Evolutionary conservation across 2,329 filamentous ascomycete genomes (phyloP).

Genomic region (Pseudocercospora vitis): DNA sequence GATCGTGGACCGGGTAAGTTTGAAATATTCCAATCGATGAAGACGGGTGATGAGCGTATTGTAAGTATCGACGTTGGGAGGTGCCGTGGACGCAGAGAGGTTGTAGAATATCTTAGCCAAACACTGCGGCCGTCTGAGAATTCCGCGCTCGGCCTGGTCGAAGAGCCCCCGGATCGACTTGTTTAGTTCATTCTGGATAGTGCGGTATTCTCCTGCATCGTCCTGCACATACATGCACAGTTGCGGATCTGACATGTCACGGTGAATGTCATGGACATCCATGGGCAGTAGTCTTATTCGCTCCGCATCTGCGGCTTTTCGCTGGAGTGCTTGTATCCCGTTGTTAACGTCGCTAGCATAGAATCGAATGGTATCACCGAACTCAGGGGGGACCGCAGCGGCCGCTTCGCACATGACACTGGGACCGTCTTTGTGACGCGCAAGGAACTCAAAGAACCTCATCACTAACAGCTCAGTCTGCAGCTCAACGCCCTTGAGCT

Average conservation of each 20-base stretch:
- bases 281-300: neutral
- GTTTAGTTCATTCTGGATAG: constrained; percentile 30
- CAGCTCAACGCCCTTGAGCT: constrained; percentile 44
- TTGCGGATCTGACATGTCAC: constrained; percentile 17
- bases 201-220: constrained; percentile 38
- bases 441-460: constrained; percentile 35
- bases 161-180: constrained; percentile 29
- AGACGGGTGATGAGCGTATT: constrained; percentile 71
- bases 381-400: constrained; percentile 28
- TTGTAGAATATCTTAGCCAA: constrained; percentile 58
- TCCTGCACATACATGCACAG: constrained; percentile 42
- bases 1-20: constrained; percentile 38
- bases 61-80: constrained; percentile 67
- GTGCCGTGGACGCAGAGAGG: constrained; percentile 60
- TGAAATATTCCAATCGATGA: constrained; percentile 33
- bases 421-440: constrained; percentile 13
- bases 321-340: constrained; percentile 1
- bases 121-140: constrained; percentile 21
- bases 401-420: constrained; percentile 22
- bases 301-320: constrained; percentile 14
- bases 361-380: constrained; percentile 19
- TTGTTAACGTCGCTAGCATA: neutral
- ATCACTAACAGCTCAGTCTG: constrained; percentile 44
- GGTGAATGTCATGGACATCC: neutral
- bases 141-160: constrained; percentile 21